Conservation (phyloP, 768 basidiomycete species). For the Hydnomerulius pinastri region DNA sequence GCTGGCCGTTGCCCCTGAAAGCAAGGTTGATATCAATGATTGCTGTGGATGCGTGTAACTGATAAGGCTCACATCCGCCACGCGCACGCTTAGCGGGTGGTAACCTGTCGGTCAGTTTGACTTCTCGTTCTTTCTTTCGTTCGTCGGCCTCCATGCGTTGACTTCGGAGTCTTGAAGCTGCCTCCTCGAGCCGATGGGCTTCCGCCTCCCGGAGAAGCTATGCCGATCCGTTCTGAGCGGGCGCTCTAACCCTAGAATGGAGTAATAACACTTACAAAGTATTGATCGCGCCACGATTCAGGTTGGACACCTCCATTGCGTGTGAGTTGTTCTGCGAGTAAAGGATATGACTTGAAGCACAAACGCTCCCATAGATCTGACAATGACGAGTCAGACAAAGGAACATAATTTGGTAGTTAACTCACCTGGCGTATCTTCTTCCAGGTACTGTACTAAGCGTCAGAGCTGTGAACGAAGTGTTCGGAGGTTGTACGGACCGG, state of each 20-base stretch:
- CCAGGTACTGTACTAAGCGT: slow-evolving; percentile 46
- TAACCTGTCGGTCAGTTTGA: slow-evolving; percentile 71
- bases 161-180: slow-evolving; percentile 59
- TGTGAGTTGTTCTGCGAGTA: slow-evolving; percentile 50
- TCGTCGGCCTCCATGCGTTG: slow-evolving; percentile 71
- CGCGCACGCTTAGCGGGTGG: slow-evolving; percentile 67
- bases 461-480: slow-evolving; percentile 12
- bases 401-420: neutral
- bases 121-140: slow-evolving; percentile 74
- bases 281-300: slow-evolving; percentile 69
- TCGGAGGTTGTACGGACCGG: slow-evolving; percentile 51
- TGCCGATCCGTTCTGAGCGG: slow-evolving; percentile 10
- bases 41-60: neutral
- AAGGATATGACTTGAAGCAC: slow-evolving; percentile 61
- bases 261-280: slow-evolving; percentile 51
- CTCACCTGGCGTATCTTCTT: slow-evolving; percentile 57
- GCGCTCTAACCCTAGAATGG: neutral
- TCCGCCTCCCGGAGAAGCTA: slow-evolving; percentile 62
- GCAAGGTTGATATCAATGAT: slow-evolving; percentile 15
- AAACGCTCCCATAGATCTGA: slow-evolving; percentile 68
- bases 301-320: slow-evolving; percentile 44
- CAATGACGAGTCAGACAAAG: slow-evolving; percentile 7
- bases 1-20: slow-evolving; percentile 38
- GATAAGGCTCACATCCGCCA: slow-evolving; percentile 48
- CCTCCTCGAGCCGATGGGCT: slow-evolving; percentile 63